Evolutionary conservation across 2,329 filamentous ascomycete genomes (phyloP), one percentile per base, ranked within the genome.

Genomic region (Exophiala aquamarina): DNA sequence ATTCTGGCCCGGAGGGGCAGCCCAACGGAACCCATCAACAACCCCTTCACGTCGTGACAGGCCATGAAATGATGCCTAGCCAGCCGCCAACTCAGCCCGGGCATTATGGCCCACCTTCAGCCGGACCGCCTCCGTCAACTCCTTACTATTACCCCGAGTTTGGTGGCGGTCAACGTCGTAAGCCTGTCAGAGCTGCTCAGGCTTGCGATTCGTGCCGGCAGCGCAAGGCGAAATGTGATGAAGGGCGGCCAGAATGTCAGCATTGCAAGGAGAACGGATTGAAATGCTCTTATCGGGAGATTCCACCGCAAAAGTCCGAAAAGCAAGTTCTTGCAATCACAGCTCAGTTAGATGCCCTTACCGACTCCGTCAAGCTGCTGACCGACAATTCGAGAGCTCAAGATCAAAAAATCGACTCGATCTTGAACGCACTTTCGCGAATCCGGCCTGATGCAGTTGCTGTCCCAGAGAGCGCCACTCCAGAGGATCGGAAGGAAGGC

Each of bases 171-270:
- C 51, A 51, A 34, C 44, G 56, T 42, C 41, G 56, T 17, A 59
- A 58, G 26, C 56, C 57, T 1, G 54, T 59, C 3, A 45, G 58
- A 41, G 58, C 58, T 3, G 51, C 54, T 13, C 59, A 95, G 84
- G 93, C 93, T 29, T 98, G 93, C 68, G 90, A 95, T 62, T 88
- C 86, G 66, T 95, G 90, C 68, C 83, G 90, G 49, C 80, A 87
- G 51, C 78, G 92, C 31, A 95, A 95, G 68, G 89, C 89, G 11
- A 95, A 95, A 69, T 95, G 90, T 65, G 89, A 95, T 60, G 90
- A 95, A 72, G 83, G 84, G 9, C 83, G 86, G 56, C 90, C 87
- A 2, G 86, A 87, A 60, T 92, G 89, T 63, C 89, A 85, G 31
- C 82, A 83, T 60, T 98, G 93, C 66, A 86, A 86, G 60, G 91